phyloP scores from a whole-genome alignment of 805 yeast genomes.

The Metschnikowia arizonensis region DNA sequence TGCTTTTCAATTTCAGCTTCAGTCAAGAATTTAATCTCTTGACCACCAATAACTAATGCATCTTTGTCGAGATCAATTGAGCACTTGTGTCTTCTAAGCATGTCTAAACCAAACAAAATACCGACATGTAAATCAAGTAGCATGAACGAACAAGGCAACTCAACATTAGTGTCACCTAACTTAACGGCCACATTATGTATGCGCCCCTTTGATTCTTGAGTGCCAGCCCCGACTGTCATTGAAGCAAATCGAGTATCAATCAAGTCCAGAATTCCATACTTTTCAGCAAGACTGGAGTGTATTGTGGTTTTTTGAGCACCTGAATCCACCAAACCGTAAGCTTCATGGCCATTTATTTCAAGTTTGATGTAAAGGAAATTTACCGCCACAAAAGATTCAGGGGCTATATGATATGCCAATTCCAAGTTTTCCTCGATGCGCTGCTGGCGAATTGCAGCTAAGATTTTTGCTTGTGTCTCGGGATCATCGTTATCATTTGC shows the following conservation, averaged over 20 bases:
- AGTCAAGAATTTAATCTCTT: conserved; percentile 64
- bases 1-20: conserved; percentile 61
- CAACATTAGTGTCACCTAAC: conserved; percentile 51
- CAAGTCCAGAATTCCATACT: conserved; percentile 62
- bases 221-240: conserved; percentile 88
- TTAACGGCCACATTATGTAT: conserved; percentile 86
- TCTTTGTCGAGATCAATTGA: conserved; percentile 67
- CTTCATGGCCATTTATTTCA: conserved; percentile 72
- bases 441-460: conserved; percentile 64
- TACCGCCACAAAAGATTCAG: conserved; percentile 82
- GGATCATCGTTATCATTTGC: conserved; percentile 46
- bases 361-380: conserved; percentile 79
- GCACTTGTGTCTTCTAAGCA: conserved; percentile 87
- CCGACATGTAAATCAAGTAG: conserved; percentile 66
- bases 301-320: conserved; percentile 93
- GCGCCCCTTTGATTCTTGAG: conserved; percentile 70
- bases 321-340: conserved; percentile 92
- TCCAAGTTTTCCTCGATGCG: conserved; percentile 77
- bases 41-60: conserved; percentile 65
- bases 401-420: conserved; percentile 79
- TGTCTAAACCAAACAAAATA: conserved; percentile 79
- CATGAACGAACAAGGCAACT: conserved; percentile 38
- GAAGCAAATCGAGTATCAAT: conserved; percentile 80
- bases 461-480: conserved; percentile 58
- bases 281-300: conserved; percentile 70